Conservation (phyloP, 2,329 filamentous ascomycete species). For the Pseudocercospora fijiensis region DNA sequence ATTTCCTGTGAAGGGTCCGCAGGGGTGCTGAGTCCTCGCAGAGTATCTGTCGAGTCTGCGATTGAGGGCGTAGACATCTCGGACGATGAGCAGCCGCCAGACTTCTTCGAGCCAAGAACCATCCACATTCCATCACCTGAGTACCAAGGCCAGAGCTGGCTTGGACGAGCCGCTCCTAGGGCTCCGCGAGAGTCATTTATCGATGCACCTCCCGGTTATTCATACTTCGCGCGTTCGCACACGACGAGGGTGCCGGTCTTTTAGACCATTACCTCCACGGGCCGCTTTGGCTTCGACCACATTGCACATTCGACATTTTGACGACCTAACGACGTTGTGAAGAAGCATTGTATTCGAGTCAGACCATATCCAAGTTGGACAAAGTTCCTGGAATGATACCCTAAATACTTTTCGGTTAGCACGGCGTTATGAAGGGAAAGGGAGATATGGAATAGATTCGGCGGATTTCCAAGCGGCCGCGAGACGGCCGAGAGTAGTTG, state of each 20-base stretch:
- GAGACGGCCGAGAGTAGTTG: background rate
- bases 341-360: no score
- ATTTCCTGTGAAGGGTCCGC: slow-evolving; percentile 35
- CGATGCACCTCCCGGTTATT: slow-evolving; percentile 34
- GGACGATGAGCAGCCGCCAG: slow-evolving; percentile 29
- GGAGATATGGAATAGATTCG: background rate
- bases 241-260: slow-evolving; percentile 16
- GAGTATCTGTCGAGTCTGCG: slow-evolving; percentile 19
- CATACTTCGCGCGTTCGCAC: slow-evolving; percentile 19
- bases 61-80: slow-evolving; percentile 29
- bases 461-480: background rate
- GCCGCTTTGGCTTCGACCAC: no score
- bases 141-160: slow-evolving; percentile 29
- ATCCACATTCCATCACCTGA: slow-evolving; percentile 34
- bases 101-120: slow-evolving; percentile 40
- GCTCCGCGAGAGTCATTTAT: slow-evolving; percentile 13
- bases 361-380: no score
- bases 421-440: background rate
- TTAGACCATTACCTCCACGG: background rate
- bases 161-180: slow-evolving; percentile 14
- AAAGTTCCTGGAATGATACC: slow-evolving; percentile 12
- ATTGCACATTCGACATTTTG: no score
- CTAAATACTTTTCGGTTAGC: slow-evolving; percentile 12
- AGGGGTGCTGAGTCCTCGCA: slow-evolving; percentile 18
- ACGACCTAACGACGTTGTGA: background rate